These are phyloP conservation scores for Kalaharituber pfeilii DNA, from an alignment of 2,329 filamentous ascomycete species.

Conservation along the genomic window DNA sequence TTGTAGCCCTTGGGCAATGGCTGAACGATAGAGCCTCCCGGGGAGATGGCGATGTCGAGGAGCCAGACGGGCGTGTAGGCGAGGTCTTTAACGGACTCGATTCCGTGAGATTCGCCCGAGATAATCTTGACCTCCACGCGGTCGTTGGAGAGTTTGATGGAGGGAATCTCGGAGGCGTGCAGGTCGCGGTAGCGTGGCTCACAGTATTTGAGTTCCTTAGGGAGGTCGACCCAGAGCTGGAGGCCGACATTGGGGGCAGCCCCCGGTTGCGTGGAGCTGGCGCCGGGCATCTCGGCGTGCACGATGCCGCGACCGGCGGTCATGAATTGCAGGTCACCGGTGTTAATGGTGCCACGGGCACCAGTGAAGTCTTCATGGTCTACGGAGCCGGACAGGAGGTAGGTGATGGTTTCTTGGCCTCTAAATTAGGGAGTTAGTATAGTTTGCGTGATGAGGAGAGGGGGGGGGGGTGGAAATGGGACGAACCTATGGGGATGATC, in stretches of 20 bases:
- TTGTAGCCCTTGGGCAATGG: slow-evolving; percentile 68
- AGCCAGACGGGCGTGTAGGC: slow-evolving; percentile 98
- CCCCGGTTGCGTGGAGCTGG: too few relatives aligned
- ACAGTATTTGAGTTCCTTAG: slow-evolving; percentile 61
- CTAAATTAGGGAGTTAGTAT: too few relatives aligned
- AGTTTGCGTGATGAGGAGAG: slow-evolving; percentile 35
- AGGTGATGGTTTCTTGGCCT: slow-evolving; percentile 80
- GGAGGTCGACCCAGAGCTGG: slow-evolving; percentile 91
- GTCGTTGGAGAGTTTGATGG: slow-evolving; percentile 39
- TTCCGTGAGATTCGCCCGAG: slow-evolving; percentile 63
- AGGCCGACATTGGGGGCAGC: slow-evolving; percentile 60
- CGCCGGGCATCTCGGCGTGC: slow-evolving; percentile 81
- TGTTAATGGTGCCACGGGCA: slow-evolving; percentile 61
- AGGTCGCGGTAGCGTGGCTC: slow-evolving; percentile 88
- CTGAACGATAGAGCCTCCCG: slow-evolving; percentile 63
- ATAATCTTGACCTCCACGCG: slow-evolving; percentile 78
- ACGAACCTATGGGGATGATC: slow-evolving; percentile 65
- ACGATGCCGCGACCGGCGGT: slow-evolving; percentile 82
- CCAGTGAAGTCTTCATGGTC: slow-evolving; percentile 90
- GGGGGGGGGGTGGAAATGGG: slow-evolving; percentile 4
- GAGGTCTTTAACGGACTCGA: slow-evolving; percentile 74
- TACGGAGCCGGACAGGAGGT: slow-evolving; percentile 66
- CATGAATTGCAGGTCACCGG: slow-evolving; percentile 96
- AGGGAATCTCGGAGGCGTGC: slow-evolving; percentile 58
- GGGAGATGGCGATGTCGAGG: slow-evolving; percentile 62